These are phyloP conservation scores for Aspergillus oerlinghausenensis DNA, from an alignment of 2,329 filamentous ascomycete genomes.

Conservation along the genomic window DNA sequence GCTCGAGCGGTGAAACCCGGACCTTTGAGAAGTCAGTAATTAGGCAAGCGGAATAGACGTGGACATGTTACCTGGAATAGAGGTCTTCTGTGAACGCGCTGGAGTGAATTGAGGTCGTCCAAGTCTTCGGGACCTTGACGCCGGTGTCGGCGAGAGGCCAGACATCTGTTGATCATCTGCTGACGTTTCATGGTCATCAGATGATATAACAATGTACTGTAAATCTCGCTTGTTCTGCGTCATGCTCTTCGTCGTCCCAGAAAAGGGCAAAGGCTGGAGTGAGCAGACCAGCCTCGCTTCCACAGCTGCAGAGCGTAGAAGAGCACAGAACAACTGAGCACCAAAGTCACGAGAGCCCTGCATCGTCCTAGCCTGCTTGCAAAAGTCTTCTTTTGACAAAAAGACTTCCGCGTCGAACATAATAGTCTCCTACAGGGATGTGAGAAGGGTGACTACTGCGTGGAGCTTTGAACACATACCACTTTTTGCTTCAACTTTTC, in stretches of 20 bases:
- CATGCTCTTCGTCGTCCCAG: constrained; percentile 42
- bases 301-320: constrained; percentile 78
- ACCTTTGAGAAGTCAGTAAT: constrained; percentile 22
- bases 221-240: constrained; percentile 39
- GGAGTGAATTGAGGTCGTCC: constrained; percentile 34
- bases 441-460: constrained; percentile 15
- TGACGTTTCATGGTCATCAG: constrained; percentile 30
- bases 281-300: constrained; percentile 83
- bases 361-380: constrained; percentile 61
- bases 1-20: constrained; percentile 54
- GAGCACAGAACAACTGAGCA: constrained; percentile 82
- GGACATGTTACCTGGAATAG: constrained; percentile 15
- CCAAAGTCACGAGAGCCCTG: constrained; percentile 84
- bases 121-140: constrained; percentile 26
- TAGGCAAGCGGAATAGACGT: neutral
- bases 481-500: constrained; percentile 56
- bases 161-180: constrained; percentile 21
- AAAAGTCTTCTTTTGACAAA: constrained; percentile 69
- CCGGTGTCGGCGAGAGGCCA: constrained; percentile 10
- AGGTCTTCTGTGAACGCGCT: constrained; percentile 15
- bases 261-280: constrained; percentile 73
- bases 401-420: constrained; percentile 63
- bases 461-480: constrained; percentile 13
- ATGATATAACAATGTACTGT: constrained; percentile 35
- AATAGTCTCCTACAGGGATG: constrained; percentile 45